Conservation (phyloP, 78 protist species). For the Dictyostelium capitatum region DNA sequence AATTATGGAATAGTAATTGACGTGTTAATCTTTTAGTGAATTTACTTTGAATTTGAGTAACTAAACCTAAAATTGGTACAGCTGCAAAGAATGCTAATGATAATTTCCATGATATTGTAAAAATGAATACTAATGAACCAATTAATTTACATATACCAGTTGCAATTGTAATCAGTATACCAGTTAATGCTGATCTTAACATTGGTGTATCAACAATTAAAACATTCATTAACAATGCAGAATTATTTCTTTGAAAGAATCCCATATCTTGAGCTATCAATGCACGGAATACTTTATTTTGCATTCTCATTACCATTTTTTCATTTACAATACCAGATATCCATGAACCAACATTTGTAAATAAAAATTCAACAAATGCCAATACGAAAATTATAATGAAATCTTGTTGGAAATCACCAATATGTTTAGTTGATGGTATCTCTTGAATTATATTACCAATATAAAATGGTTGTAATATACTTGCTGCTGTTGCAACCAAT, state of each 20-base stretch:
- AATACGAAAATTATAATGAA: constrained; percentile 51
- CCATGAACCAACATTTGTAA: constrained; percentile 62
- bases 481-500: constrained; percentile 53
- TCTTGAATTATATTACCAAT: constrained; percentile 63
- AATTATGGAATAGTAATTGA: constrained; percentile 21
- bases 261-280: constrained; percentile 76
- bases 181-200: constrained; percentile 68
- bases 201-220: constrained; percentile 77
- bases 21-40: constrained; percentile 58
- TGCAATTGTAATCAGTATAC: constrained; percentile 58
- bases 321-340: constrained; percentile 77
- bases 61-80: constrained; percentile 43
- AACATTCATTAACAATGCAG: constrained; percentile 52
- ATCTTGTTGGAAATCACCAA: constrained; percentile 11
- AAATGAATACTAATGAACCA: constrained; percentile 66
- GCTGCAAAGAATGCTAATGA: constrained; percentile 73
- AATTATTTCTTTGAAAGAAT: constrained; percentile 64
- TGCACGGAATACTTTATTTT: constrained; percentile 59
- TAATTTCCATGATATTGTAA: constrained; percentile 70
- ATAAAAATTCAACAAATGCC: constrained; percentile 68
- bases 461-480: constrained; percentile 67
- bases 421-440: constrained; percentile 49
- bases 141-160: constrained; percentile 67
- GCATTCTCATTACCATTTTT: constrained; percentile 52
- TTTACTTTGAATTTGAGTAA: constrained; percentile 48